A percentile compares a stretch with the other conserved stretches of the same genome.
These are phyloP conservation scores for Coprinellus aureogranulatus DNA, from an alignment of 768 basidiomycete genomes.

Conservation along the genomic window DNA sequence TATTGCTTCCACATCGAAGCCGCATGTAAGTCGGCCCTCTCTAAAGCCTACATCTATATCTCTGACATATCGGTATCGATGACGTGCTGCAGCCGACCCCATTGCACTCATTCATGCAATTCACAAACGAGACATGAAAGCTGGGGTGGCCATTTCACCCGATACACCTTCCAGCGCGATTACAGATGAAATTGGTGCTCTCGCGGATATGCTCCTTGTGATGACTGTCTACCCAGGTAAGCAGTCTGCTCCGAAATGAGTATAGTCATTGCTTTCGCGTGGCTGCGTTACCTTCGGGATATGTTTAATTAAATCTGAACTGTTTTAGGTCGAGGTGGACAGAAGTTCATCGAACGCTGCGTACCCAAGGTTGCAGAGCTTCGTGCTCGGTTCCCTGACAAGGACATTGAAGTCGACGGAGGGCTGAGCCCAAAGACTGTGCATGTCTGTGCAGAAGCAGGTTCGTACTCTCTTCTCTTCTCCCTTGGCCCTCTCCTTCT, in stretches of 20 bases:
- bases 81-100: conserved; percentile 52
- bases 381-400: conserved; percentile 84
- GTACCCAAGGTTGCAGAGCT: conserved; percentile 91
- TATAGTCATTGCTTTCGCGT: not conserved
- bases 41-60: not conserved
- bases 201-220: conserved; percentile 92
- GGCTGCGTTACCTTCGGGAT: not conserved
- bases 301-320: too few relatives aligned
- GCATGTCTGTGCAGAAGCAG: conserved; percentile 84
- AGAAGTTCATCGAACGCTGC: conserved; percentile 92
- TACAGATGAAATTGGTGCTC: conserved; percentile 77
- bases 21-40: conserved; percentile 54
- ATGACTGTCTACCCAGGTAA: conserved; percentile 96
- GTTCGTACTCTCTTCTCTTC: conserved; percentile 40
- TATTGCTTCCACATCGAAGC: conserved; percentile 99
- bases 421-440: conserved; percentile 93
- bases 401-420: conserved; percentile 98
- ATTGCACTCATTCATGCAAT: conserved; percentile 77
- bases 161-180: conserved; percentile 88
- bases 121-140: conserved; percentile 82
- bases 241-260: not conserved
- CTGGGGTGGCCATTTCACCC: conserved; percentile 95
- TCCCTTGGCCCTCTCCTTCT: not conserved
- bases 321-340: conserved; percentile 83
- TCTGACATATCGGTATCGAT: not conserved